Base-by-base conservation (phyloP, 371 early-diverging fungal genomes). In the Cladochytrium tenue region DNA sequence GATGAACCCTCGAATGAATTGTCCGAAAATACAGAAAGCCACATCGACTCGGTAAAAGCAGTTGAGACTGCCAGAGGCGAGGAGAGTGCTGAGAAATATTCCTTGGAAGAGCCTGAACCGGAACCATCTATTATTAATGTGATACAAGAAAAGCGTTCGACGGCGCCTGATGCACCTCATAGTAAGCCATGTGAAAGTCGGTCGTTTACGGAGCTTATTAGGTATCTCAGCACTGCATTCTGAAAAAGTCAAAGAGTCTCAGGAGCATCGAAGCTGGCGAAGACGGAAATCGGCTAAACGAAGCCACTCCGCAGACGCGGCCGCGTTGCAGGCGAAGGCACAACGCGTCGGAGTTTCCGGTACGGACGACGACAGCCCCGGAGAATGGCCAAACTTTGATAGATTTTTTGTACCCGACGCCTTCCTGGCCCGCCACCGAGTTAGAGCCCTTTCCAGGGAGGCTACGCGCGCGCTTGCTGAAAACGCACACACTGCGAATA, bases 401-500 rank as follows among this genome's bases (percentile, higher is more conserved):
- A 55, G 26, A 26, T 25, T 55, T 20, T 20, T 15, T 25, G 55
- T 55, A 7, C 55, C 55, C 7, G 55, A 55, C 55, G 26, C 10
- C 10, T 55, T 55, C 26, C 26, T 55, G 55, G 26, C 30, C 30
- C 10, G 7, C 7, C 30, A 55, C 55, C 10, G 60, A 50, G 60
- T 58, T 60, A 23, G 61, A 31, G 17, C 59, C 15, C 5, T 60
- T n/a, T 43, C 66, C 1, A 25, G 32, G 23, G 51, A 43, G 43
- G 43, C 32, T 58, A 43, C 4, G 2, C 25, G 1, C 2, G 50
- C 1, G 28, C 4, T 5, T 50, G 50, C 10, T 15, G 30, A 25
- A 26, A 7, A 55, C 10, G 55, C 7, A 10, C 26, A 55, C 7
- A 10, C 55, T 55, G 55, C 10, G 30, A 26, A 55, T 7, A 7